These are phyloP conservation scores for Cordyceps pruinosa DNA, from an alignment of 2,329 filamentous ascomycete species.

Conservation along the genomic window DNA sequence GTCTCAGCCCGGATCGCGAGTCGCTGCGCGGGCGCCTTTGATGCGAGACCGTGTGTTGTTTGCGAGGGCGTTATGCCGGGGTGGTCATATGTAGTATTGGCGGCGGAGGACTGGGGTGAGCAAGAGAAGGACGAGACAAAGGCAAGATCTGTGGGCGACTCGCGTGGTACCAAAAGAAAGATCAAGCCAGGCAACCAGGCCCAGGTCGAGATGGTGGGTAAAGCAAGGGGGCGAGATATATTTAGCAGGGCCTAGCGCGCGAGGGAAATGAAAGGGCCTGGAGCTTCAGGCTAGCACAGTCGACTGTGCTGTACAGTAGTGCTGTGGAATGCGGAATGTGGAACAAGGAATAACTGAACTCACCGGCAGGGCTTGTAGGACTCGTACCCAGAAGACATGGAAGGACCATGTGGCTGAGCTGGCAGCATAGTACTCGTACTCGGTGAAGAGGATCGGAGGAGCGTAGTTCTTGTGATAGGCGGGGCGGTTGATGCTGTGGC, in stretches of 20 bases:
- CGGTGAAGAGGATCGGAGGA: not conserved
- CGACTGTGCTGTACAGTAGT: not conserved
- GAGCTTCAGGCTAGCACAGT: not conserved
- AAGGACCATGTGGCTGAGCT: not conserved
- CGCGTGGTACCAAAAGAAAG: not conserved
- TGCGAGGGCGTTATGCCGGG: not conserved
- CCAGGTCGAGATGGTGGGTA: not conserved
- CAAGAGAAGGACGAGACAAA: not conserved
- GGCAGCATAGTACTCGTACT: not conserved
- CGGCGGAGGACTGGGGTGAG: not conserved
- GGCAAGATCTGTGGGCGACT: not conserved
- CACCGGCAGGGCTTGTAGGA: too few relatives aligned
- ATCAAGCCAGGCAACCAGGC: too few relatives aligned
- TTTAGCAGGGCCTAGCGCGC: constrained; percentile 6
- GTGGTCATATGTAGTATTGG: not conserved
- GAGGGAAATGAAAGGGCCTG: constrained; percentile 10
- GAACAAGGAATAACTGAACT: too few relatives aligned
- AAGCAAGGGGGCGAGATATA: constrained; percentile 4
- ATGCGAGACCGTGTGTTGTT: not conserved
- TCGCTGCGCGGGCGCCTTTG: not conserved
- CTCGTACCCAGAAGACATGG: too few relatives aligned
- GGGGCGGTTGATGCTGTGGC: not conserved
- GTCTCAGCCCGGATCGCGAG: constrained; percentile 7
- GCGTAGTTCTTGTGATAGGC: not conserved
- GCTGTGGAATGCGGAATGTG: too few relatives aligned